Evolutionary conservation across 306 rosid genomes (phyloP), one percentile per base, ranked within the genome.

Genomic region (Potentilla sterilis): DNA sequence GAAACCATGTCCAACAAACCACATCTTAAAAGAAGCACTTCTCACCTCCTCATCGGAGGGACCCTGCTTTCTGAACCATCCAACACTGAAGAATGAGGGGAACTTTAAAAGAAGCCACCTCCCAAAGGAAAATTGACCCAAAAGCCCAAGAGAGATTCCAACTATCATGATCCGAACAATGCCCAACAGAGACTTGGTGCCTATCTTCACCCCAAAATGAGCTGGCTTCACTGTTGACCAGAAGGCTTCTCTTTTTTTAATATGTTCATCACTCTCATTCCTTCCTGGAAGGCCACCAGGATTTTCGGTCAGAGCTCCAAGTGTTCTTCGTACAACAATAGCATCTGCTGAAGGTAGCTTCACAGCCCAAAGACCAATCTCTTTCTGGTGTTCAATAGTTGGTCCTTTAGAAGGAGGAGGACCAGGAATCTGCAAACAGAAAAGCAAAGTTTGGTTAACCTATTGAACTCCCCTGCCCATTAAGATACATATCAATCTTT

Each of bases 291-390:
- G 96, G 57, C 98, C 97, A 2, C 40, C 35, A 2, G 92, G 89
- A 47, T 84, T 85, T 77, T 94, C 92, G 21, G 92, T 76, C 46
- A 93, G 87, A 82, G 76, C 37, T 40, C 87, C 77, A 49, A 91
- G 85, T 41, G 98, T 91, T 86, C 87, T 83, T 64, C 92, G 87
- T 37, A 93, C 98, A 9, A 86, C 83, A 11, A 81, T 77, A 21
- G 97, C 81, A 81, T 93, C 96, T 48, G 98, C 93, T 58, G 96
- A 91, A 61, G 98, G 97, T 32, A 93, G 86, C 73, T 80, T 91
- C 43, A 89, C 87, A 3, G 87, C 91, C 90, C 90, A 86, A 38
- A 89, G 88, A 34, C 92, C 91, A 65, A 88, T 84, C 68, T 84
- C 82, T 80, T 93, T 86, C 81, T 84, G 91, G 86, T 87, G 88